Base-by-base conservation (phyloP, 1,139 yeast species). In the Candida mesenterica region DNA sequence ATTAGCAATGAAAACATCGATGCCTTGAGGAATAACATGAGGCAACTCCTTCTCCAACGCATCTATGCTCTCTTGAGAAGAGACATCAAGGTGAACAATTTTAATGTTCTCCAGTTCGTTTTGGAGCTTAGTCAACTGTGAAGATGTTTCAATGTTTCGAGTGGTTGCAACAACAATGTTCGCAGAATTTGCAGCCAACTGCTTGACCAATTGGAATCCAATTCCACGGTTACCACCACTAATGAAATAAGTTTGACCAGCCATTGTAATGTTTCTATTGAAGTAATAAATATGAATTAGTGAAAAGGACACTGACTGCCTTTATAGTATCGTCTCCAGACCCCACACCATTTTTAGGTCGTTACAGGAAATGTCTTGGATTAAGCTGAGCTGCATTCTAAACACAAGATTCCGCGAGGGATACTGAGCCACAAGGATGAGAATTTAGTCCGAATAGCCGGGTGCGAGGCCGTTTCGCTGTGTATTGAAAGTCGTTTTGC, bases 191-290 rank as follows among this genome's bases (percentile, higher is more conserved):
- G 24, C 27, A 8, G 55, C 34, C 5, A 45, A 48, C 12, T 19
- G 15, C 24, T 45, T 46, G n/a, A 52, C 62, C 8, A 59, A 32
- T n/a, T 48, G 53, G 18, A 48, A 41, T 2, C 68, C 68, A 33
- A 63, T 52, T 3, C 68, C 68, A 35, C 61, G 48, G 40, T 55
- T 59, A 16, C 57, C 59, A 23, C 61, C 63, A 9, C 52, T 45
- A 25, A 58, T 40, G 15, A 57, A 44, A 24, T n/a, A n/a, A n/a
- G n/a, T n/a, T n/a, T n/a, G n/a, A n/a, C n/a, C n/a, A n/a, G n/a
- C n/a, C n/a, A n/a, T n/a, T n/a, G n/a, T n/a, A n/a, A n/a, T n/a
- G n/a, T n/a, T n/a, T n/a, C n/a, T n/a, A 4, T n/a, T 4, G n/a
- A 20, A 20, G n/a, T 8, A 20, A 9, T 20, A 20, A n/a, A 22